Percentiles rank a stretch among this genome's conserved stretches.
Conservation (phyloP, 192 early-diverging fungal species). For the Backusella tuberculispora region DNA sequence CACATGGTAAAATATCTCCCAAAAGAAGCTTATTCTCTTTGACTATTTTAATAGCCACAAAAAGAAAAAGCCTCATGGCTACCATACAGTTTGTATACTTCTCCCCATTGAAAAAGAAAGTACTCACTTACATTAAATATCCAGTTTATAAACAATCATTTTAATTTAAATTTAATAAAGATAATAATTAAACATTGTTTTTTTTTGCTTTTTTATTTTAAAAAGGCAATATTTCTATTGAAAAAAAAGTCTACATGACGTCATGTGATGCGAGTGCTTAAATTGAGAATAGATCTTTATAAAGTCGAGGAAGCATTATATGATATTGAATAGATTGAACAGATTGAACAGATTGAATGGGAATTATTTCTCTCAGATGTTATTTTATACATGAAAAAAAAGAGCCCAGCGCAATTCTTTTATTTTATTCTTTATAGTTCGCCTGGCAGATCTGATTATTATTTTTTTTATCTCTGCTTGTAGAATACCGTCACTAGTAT, state of each 20-base stretch:
- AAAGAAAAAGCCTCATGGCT: conserved; percentile 1
- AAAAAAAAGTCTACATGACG: background rate
- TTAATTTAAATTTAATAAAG: background rate
- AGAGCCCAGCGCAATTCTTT: background rate
- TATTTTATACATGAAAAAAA: background rate
- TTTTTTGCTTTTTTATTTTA: background rate
- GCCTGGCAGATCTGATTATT: too few relatives aligned
- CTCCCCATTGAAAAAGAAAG: background rate
- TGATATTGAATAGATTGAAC: too few relatives aligned
- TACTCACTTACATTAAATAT: background rate
- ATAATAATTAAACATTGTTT: background rate
- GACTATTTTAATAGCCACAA: background rate
- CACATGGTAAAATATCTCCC: conserved; percentile 11
- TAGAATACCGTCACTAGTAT: background rate
- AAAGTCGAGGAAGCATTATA: background rate
- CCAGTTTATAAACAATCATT: background rate
- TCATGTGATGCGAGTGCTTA: background rate
- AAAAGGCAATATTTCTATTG: too few relatives aligned
- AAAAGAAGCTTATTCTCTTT: background rate
- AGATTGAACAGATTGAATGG: too few relatives aligned
- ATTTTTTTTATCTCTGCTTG: too few relatives aligned
- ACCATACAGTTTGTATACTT: background rate
- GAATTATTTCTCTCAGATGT: background rate
- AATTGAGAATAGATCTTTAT: background rate
- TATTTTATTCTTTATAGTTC: background rate